These are phyloP conservation scores for Geotrichum europaeum DNA, from an alignment of 1,139 yeast species.

Conservation along the genomic window DNA sequence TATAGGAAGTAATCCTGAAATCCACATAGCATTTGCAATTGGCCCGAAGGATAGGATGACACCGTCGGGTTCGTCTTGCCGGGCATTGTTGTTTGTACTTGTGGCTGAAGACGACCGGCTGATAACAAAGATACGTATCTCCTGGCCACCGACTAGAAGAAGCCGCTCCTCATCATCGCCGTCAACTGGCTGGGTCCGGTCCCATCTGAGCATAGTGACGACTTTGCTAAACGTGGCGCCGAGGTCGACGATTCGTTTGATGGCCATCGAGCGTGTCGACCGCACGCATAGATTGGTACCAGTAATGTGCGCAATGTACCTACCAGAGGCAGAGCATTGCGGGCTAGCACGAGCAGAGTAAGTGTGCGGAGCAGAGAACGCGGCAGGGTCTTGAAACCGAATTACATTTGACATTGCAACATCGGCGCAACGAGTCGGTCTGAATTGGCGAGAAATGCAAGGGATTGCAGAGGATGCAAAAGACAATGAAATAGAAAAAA, in stretches of 20 bases:
- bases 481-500: not conserved
- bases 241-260: constrained; percentile 9
- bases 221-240: constrained; percentile 7
- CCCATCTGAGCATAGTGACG: constrained; percentile 4
- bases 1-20: constrained; percentile 5
- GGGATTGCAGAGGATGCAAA: not conserved
- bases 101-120: not conserved
- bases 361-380: not conserved
- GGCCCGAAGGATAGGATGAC: constrained; percentile 3
- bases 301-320: constrained; percentile 6
- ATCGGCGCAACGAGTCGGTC: not conserved
- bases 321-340: constrained; percentile 7
- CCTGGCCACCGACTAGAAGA: constrained; percentile 4
- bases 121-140: constrained; percentile 1
- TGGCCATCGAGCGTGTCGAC: constrained; percentile 6
- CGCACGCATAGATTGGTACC: constrained; percentile 8
- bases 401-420: not conserved
- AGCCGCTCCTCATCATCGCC: constrained; percentile 5
- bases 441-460: not conserved
- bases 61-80: constrained; percentile 4
- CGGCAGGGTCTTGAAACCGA: not conserved
- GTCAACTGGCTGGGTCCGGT: not conserved
- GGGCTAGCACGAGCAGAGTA: not conserved
- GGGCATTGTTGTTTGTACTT: not conserved
- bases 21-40: constrained; percentile 12